A percentile compares a stretch with the other conserved stretches of the same genome.
Conservation (phyloP, 2,329 filamentous ascomycete species). For the Zymoseptoria brevis region DNA sequence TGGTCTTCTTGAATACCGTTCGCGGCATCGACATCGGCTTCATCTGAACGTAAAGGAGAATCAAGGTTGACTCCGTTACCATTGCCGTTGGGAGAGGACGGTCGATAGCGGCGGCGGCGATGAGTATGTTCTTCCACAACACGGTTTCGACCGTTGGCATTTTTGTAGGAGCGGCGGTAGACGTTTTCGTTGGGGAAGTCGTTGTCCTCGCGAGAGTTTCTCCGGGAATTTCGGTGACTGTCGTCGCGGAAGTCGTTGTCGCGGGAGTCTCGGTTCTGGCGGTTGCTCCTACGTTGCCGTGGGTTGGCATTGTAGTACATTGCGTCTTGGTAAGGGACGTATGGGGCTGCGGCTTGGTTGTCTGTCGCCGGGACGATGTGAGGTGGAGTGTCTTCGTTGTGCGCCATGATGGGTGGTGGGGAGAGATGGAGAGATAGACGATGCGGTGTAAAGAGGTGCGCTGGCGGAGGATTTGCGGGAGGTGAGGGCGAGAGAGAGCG, state of each 20-base stretch:
- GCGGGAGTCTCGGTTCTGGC: neutral
- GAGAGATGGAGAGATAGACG: neutral
- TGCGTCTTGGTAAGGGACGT: conserved; percentile 8
- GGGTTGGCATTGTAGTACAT: conserved; percentile 3
- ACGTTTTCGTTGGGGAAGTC: neutral
- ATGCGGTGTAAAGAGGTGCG: neutral
- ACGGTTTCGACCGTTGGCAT: neutral
- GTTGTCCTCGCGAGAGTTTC: neutral
- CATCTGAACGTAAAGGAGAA: neutral
- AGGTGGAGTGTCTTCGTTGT: neutral
- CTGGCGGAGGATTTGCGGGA: neutral
- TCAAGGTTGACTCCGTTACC: neutral
- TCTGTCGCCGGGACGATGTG: neutral
- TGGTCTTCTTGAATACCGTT: neutral
- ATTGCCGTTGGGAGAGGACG: neutral
- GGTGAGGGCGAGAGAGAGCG: neutral
- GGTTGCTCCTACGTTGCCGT: neutral
- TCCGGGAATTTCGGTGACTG: neutral
- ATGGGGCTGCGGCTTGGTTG: neutral
- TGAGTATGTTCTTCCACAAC: neutral
- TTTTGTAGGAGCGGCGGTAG: neutral
- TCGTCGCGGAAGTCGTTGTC: neutral
- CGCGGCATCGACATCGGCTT: neutral
- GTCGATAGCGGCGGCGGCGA: neutral
- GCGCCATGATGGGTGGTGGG: neutral